Conservation (phyloP, 73 alveolate genomes). For the Paramecium caudatum region DNA sequence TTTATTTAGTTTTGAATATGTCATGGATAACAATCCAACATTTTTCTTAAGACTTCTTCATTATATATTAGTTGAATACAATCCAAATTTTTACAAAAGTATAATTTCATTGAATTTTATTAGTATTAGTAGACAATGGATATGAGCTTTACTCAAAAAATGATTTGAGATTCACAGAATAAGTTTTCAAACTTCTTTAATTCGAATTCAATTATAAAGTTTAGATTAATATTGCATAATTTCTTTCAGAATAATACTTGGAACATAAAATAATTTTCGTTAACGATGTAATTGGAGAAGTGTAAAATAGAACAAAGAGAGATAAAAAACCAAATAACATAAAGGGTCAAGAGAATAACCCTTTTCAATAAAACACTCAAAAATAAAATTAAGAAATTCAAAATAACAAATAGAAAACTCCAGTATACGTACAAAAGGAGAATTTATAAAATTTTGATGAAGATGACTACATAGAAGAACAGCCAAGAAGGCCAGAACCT, state of each 20-base stretch:
- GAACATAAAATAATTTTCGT: conserved; percentile 47
- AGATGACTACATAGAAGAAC: neutral
- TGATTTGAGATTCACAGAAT: conserved; percentile 49
- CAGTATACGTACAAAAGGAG: too few relatives aligned
- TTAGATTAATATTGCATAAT: conserved; percentile 26
- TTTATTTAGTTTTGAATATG: conserved; percentile 11
- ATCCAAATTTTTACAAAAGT: conserved; percentile 27
- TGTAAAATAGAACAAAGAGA: too few relatives aligned
- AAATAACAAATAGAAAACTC: too few relatives aligned
- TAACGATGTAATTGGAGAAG: neutral
- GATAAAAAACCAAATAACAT: too few relatives aligned
- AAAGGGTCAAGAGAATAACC: too few relatives aligned
- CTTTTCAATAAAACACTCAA: too few relatives aligned
- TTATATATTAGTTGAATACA: conserved; percentile 2
- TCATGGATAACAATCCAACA: conserved; percentile 15
- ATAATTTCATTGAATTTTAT: neutral
- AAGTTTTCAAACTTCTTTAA: conserved; percentile 35
- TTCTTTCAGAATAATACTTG: conserved; percentile 48
- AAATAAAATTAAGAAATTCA: too few relatives aligned
- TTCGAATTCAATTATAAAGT: conserved; percentile 56
- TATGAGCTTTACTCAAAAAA: conserved; percentile 21
- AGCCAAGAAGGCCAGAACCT: neutral
- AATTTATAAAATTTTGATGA: too few relatives aligned
- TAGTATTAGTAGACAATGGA: conserved; percentile 39
- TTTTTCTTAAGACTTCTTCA: conserved; percentile 35